A percentile compares a stretch with the other conserved stretches of the same genome.
Conservation (phyloP, 306 rosid genomes). For the Quercus aquifolioides region DNA sequence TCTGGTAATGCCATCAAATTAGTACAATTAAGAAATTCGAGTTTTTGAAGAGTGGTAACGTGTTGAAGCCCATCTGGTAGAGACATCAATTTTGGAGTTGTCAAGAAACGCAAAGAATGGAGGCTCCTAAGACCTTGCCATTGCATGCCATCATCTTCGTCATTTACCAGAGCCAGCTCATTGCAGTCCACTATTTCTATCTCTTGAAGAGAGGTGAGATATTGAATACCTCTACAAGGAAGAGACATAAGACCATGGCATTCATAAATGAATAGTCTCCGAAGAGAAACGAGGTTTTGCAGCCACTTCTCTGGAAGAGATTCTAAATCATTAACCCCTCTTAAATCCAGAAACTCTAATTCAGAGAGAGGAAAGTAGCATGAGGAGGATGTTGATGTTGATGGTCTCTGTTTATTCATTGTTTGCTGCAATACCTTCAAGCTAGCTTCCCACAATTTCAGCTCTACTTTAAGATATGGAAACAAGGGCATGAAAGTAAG, state of each 20-base stretch:
- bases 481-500: no score
- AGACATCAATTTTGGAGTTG: constrained; percentile 1
- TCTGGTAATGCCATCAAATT: not conserved
- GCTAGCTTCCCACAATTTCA: no score
- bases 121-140: constrained; percentile 12
- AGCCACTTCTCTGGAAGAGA: no score
- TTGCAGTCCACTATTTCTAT: constrained; percentile 1
- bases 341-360: no score
- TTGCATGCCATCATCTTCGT: not conserved
- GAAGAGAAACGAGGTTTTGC: constrained; percentile 8
- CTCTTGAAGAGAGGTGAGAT: not conserved
- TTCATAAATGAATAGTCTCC: not conserved
- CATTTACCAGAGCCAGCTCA: not conserved
- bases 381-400: no score
- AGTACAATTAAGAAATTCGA: constrained; percentile 1
- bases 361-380: no score
- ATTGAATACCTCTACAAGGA: not conserved
- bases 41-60: not conserved
- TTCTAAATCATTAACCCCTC: no score
- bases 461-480: no score
- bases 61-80: constrained; percentile 10
- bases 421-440: no score
- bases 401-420: no score
- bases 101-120: not conserved
- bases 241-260: not conserved